phyloP scores from a whole-genome alignment of 2,329 filamentous ascomycete species.

The Periconia sp. region DNA sequence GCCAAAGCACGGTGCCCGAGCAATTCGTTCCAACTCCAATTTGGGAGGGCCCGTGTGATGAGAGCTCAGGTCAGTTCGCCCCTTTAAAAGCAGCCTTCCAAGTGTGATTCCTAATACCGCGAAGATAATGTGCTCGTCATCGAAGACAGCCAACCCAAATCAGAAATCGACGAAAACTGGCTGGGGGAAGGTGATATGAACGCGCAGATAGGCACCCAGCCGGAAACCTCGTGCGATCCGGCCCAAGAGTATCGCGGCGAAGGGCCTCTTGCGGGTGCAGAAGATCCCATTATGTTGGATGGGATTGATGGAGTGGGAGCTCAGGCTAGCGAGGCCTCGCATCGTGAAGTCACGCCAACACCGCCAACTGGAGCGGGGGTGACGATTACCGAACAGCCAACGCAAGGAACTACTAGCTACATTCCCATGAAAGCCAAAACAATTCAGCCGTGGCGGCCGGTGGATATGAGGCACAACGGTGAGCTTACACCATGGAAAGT shows the following conservation, averaged over 20 bases:
- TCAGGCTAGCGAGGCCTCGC: constrained; percentile 7
- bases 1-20: background rate
- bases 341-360: constrained; percentile 5
- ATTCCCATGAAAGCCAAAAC: constrained; percentile 6
- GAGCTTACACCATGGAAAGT: too few relatives aligned
- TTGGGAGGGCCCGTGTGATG: constrained; percentile 6
- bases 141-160: constrained; percentile 7
- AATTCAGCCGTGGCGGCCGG: too few relatives aligned
- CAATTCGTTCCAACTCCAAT: constrained; percentile 4
- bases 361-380: constrained; percentile 9
- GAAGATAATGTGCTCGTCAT: constrained; percentile 15
- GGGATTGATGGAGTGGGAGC: constrained; percentile 3
- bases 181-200: constrained; percentile 9
- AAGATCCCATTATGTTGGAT: constrained; percentile 2
- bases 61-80: constrained; percentile 9
- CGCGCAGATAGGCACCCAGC: constrained; percentile 5
- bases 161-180: constrained; percentile 8
- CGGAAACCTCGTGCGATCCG: constrained; percentile 7
- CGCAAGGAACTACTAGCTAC: constrained; percentile 7
- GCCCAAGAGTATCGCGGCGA: constrained; percentile 4
- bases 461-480: too few relatives aligned
- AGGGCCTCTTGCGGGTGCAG: constrained; percentile 1
- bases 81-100: constrained; percentile 11
- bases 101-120: constrained; percentile 16
- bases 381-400: constrained; percentile 9